Base-by-base conservation (phyloP, 768 basidiomycete species). In the Boletus rubropictus region DNA sequence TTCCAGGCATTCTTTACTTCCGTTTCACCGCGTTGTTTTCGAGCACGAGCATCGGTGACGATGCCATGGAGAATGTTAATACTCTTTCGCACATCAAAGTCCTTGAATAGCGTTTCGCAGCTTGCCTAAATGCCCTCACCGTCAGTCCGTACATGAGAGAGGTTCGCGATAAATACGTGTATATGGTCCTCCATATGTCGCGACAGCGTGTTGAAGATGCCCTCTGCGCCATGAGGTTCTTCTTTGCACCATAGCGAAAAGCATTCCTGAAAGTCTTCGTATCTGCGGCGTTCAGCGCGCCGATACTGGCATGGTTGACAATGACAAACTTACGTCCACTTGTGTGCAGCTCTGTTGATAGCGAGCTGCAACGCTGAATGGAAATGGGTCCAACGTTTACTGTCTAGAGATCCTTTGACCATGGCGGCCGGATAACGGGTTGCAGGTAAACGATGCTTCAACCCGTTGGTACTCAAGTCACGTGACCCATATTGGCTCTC, bases 181-280 rank as follows among this genome's bases (percentile, higher is more conserved):
- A 79, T 83, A 42, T 80, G 74, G 11, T 78, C 74, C 54, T 89
- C 85, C 57, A 88, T 83, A 44, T 85, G 84, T 51, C 79, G 72
- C 5, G 85, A 80, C 15, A 89, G 79, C 15, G 78, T 79, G 46
- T 81, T 81, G 58, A 75, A 84, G 1, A 79, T 79, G 3, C 75
- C 77, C 24, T 73, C 72, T 1, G 81, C 75, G 10, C 80, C 77
- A 42, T 82, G 79, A 49, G 76, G 79, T 50, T 82, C 80, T 53
- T 84, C 81, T 53, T 83, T 78, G 25, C 77, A 80, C 60, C 80
- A 84, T 24, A 78, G 62, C 6, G 81, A 72, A 55, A 84, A 85
- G 58, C 82, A 85, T 67, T 84, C 79, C 27, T 76, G 71, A 53
- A 76, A 76, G 54, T 76, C 74, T 50, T 77, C 75, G 48, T 72